Conservation (phyloP, 805 yeast genomes). For the Teunomyces tritomae region DNA sequence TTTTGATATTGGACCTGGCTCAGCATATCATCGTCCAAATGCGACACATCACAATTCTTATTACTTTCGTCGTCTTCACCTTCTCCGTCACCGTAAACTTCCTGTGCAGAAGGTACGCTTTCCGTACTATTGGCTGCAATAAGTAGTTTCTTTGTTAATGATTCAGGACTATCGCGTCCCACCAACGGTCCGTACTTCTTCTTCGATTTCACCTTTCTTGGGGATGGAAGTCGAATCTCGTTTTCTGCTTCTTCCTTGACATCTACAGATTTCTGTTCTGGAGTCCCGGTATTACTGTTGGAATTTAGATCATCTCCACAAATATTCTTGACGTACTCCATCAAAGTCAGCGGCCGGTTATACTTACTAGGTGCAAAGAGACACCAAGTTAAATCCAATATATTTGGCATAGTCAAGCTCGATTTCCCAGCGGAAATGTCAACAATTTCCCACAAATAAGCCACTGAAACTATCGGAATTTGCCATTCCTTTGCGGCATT, state of each 20-base stretch:
- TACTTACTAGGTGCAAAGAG: conserved; percentile 45
- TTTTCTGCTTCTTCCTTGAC: not conserved
- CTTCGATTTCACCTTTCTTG: conserved; percentile 43
- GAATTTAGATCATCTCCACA: conserved; percentile 5
- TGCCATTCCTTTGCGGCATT: conserved; percentile 56
- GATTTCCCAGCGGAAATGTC: conserved; percentile 23
- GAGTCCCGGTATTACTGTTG: not conserved
- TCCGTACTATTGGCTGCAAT: not conserved
- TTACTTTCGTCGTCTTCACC: conserved; percentile 4
- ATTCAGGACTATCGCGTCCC: conserved; percentile 23
- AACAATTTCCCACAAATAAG: conserved; percentile 53
- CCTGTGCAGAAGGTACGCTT: not conserved
- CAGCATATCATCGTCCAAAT: conserved; percentile 16
- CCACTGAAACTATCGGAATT: conserved; percentile 57
- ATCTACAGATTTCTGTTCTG: not conserved
- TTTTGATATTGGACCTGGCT: conserved; percentile 25
- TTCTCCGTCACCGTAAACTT: not conserved
- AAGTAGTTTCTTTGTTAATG: not conserved
- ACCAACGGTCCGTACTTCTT: conserved; percentile 47
- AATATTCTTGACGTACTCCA: conserved; percentile 16
- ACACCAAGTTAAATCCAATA: conserved; percentile 53
- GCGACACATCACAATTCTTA: conserved; percentile 14
- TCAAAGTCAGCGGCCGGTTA: conserved; percentile 21
- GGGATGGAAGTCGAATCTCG: conserved; percentile 45
- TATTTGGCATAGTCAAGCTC: conserved; percentile 32